phyloP scores from a whole-genome alignment of 2,329 filamentous ascomycete genomes.

The Curvularia hawaiiensis region DNA sequence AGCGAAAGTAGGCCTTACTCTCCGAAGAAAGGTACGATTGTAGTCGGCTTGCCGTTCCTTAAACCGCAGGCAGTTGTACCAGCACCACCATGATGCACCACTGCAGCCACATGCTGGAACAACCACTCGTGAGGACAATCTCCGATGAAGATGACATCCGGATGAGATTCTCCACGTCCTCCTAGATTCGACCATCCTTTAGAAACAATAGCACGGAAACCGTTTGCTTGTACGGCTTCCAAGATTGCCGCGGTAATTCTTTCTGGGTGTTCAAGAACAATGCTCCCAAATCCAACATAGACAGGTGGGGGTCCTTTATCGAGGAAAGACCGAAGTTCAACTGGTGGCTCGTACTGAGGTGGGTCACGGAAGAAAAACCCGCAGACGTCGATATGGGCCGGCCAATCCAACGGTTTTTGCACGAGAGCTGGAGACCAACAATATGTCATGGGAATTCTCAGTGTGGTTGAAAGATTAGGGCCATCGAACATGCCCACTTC shows the following conservation, averaged over 20 bases:
- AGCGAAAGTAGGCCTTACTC: constrained; percentile 53
- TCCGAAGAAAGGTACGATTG: constrained; percentile 76
- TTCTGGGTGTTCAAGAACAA: constrained; percentile 59
- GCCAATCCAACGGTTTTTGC: constrained; percentile 26
- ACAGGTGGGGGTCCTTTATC: constrained; percentile 56
- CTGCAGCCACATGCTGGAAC: constrained; percentile 75
- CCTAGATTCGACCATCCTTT: constrained; percentile 42
- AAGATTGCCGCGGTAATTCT: constrained; percentile 53
- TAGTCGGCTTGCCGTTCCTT: constrained; percentile 74
- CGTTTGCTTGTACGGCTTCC: constrained; percentile 48
- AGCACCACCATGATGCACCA: constrained; percentile 86
- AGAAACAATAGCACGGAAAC: constrained; percentile 58
- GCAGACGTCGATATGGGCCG: constrained; percentile 37
- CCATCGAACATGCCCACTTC: constrained; percentile 45
- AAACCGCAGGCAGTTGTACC: constrained; percentile 84
- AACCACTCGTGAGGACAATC: constrained; percentile 88
- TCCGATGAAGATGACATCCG: constrained; percentile 59
- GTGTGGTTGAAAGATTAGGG: constrained; percentile 44
- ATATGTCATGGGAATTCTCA: constrained; percentile 52
- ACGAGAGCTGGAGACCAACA: constrained; percentile 51
- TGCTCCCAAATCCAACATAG: constrained; percentile 65
- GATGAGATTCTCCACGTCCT: not conserved
- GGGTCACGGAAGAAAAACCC: constrained; percentile 55
- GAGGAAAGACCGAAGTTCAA: constrained; percentile 52
- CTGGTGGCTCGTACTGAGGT: constrained; percentile 48